Evolutionary conservation across 257 asterid genomes (phyloP), one percentile per base, ranked within the genome.

Genomic region (Capsicum pubescens): DNA sequence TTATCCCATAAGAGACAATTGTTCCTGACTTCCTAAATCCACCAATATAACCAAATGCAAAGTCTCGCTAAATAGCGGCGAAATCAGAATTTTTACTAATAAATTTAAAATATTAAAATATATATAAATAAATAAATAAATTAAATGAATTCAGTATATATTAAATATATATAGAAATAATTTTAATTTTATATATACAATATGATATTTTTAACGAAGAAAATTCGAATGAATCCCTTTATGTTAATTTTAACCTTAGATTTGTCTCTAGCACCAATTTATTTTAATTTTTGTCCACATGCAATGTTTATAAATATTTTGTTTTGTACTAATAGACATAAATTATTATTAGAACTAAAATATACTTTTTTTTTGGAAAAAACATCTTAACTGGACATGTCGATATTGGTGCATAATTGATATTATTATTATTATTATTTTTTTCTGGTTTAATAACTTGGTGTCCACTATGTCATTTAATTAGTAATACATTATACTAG

Each of bases 21-120:
- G 42, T 72, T 72, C 3, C n/a, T 6, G 80, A 72, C 59, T 72
- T 48, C 57, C 17, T 46, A 26, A 44, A 71, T 16, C 14, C 15
- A 69, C 8, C 0, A 12, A 26, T 0, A 12, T 35, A 0, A 13
- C 21, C 10, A 36, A 68, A 39, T 42, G 35, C 32, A 39, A 8
- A 39, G 6, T 7, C 50, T 36, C 7, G 5, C 1, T 0, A 9
- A 42, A 12, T 2, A 32, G 1, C 3, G 0, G 0, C 0, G 0
- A 0, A 66, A 3, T 67, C 50, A 35, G 1, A 67, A 35, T 0
- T 2, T 32, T 12, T 6, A 60, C 1, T 66, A 12, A 32, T 2
- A 0, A n/a, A n/a, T 0, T 0, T 6, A 4, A 21, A 21, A 26
- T 26, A 26, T 26, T 26, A 26, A 26, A 0, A 26, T 26, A 26